Conservation (phyloP, 768 basidiomycete genomes). For the Leccinum sublutescens region DNA sequence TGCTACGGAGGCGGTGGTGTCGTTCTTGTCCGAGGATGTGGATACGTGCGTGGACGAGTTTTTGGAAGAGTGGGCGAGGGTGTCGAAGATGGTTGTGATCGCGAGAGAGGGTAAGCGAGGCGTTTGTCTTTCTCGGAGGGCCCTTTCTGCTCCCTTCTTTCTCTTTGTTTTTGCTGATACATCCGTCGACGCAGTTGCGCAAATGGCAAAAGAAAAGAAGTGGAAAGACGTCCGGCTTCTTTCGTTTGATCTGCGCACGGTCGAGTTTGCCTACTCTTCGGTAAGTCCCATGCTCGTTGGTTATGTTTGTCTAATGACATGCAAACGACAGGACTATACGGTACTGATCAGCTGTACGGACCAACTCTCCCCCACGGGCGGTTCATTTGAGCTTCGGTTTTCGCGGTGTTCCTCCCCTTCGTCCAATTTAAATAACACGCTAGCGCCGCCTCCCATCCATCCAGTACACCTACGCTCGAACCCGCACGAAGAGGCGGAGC, state of each 20-base stretch:
- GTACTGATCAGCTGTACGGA: conserved; percentile 79
- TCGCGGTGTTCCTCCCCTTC: conserved; percentile 41
- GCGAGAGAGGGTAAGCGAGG: conserved; percentile 73
- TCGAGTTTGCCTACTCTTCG: conserved; percentile 80
- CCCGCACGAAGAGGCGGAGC: conserved; percentile 79
- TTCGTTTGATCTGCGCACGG: conserved; percentile 89
- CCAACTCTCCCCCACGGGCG: conserved; percentile 64
- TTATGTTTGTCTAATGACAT: background rate
- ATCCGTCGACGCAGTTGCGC: conserved; percentile 59
- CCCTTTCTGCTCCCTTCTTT: background rate
- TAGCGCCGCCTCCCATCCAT: conserved; percentile 32
- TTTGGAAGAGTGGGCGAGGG: conserved; percentile 87
- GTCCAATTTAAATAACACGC: conserved; percentile 15
- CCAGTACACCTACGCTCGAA: conserved; percentile 39
- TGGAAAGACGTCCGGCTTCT: conserved; percentile 80
- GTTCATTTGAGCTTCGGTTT: conserved; percentile 73
- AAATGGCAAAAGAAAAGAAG: conserved; percentile 70
- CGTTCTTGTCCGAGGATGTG: conserved; percentile 83
- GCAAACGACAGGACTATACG: conserved; percentile 56
- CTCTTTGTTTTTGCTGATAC: background rate
- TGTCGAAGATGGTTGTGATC: conserved; percentile 92
- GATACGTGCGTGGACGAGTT: conserved; percentile 89
- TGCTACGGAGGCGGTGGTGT: conserved; percentile 82
- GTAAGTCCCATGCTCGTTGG: conserved; percentile 33
- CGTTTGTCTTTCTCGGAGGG: background rate